Evolutionary conservation across 1,139 yeast species (phyloP).

Genomic region (Blastobotrys capitulatus): DNA sequence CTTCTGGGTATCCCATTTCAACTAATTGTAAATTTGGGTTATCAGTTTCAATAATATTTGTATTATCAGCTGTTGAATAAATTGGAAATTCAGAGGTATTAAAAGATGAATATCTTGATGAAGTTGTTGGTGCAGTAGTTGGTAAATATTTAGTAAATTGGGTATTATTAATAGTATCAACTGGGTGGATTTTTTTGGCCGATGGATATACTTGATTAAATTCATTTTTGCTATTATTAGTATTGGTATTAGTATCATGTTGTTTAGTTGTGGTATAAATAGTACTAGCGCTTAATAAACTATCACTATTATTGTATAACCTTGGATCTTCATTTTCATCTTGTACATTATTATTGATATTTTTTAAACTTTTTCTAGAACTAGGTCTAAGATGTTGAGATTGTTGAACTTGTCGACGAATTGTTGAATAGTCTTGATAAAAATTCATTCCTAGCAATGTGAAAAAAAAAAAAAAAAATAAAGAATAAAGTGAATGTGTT

Average conservation of each 20-base stretch:
- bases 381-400: background rate
- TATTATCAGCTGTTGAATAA: background rate
- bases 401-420: too few relatives aligned
- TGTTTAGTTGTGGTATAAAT: background rate
- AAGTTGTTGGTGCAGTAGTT: background rate
- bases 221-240: background rate
- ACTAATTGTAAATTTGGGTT: background rate
- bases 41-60: background rate
- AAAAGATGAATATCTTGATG: background rate
- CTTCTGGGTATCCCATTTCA: constrained; percentile 4
- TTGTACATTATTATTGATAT: background rate
- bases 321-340: constrained; percentile 5
- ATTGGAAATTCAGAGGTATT: background rate
- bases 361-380: background rate
- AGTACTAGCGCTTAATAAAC: background rate
- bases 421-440: background rate
- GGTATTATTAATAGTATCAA: too few relatives aligned
- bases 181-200: background rate
- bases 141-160: background rate
- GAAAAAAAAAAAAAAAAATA: background rate
- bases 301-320: background rate
- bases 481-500: too few relatives aligned
- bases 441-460: background rate
- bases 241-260: background rate
- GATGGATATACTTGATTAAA: background rate